phyloP scores from a whole-genome alignment of 2,329 filamentous ascomycete species.

The Aspergillus sp. region DNA sequence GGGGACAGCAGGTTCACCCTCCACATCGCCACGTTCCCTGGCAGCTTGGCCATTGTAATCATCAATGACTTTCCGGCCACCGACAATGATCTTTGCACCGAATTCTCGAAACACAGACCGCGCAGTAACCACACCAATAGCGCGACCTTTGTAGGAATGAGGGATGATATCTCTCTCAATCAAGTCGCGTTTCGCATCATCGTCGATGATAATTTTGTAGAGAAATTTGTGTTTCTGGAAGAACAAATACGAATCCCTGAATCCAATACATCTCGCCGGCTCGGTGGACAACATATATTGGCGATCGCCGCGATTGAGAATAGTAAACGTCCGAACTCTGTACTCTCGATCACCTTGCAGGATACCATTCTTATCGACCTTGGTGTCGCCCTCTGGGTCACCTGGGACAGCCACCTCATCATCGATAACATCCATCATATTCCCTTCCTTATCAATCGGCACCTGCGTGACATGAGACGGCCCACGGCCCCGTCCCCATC shows the following conservation, averaged over 20 bases:
- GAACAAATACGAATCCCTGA: slow-evolving; percentile 97
- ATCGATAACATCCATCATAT: slow-evolving; percentile 82
- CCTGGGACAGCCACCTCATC: slow-evolving; percentile 90
- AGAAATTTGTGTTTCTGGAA: slow-evolving; percentile 97
- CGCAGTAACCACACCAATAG: slow-evolving; percentile 94
- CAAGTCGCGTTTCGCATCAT: slow-evolving; percentile 94
- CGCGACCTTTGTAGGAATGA: slow-evolving; percentile 96
- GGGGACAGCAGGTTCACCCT: slow-evolving; percentile 89
- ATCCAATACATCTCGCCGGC: slow-evolving; percentile 92
- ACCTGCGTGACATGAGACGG: slow-evolving; percentile 77
- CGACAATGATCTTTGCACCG: slow-evolving; percentile 89
- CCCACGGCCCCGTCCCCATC: slow-evolving; percentile 73
- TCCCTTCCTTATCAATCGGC: slow-evolving; percentile 90
- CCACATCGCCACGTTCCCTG: slow-evolving; percentile 72
- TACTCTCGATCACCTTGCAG: slow-evolving; percentile 85
- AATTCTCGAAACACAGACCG: slow-evolving; percentile 97
- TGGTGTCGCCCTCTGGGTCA: slow-evolving; percentile 83
- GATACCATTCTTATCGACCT: slow-evolving; percentile 87
- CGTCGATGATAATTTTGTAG: slow-evolving; percentile 96
- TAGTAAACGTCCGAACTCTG: slow-evolving; percentile 90
- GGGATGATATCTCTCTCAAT: slow-evolving; percentile 95
- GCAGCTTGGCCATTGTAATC: slow-evolving; percentile 83
- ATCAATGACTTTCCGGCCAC: slow-evolving; percentile 79
- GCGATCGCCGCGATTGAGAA: slow-evolving; percentile 76
- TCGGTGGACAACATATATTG: slow-evolving; percentile 99